These are phyloP conservation scores for Ascosphaera aggregata DNA, from an alignment of 2,329 filamentous ascomycete genomes.

Conservation along the genomic window DNA sequence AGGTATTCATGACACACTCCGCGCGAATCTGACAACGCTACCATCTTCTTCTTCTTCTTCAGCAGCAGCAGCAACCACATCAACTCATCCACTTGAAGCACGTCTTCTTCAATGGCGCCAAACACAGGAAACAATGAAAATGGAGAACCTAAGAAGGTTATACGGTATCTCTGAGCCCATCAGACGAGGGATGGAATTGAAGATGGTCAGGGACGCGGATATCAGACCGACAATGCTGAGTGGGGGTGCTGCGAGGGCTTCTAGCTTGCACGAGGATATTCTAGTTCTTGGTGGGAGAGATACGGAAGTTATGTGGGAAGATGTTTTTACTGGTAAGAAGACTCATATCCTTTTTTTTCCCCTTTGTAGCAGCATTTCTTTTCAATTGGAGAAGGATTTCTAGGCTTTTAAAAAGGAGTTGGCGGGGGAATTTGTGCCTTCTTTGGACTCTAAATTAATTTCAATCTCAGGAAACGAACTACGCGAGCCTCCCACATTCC, in stretches of 20 bases:
- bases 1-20: conserved; percentile 81
- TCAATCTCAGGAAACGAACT: conserved; percentile 48
- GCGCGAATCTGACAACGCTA: conserved; percentile 43
- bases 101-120: conserved; percentile 76
- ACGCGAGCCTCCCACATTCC: conserved; percentile 46
- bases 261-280: conserved; percentile 72
- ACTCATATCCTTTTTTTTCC: conserved; percentile 4
- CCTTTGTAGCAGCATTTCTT: no score
- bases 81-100: conserved; percentile 71
- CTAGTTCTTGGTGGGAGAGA: conserved; percentile 46
- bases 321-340: conserved; percentile 51
- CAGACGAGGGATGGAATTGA: conserved; percentile 81
- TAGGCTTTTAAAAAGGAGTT: no score
- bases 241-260: conserved; percentile 25
- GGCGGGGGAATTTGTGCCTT: no score
- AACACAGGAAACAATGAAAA: conserved; percentile 70
- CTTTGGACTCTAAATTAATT: no score
- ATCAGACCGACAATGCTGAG: conserved; percentile 54
- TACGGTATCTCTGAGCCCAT: conserved; percentile 89
- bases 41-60: conserved; percentile 15
- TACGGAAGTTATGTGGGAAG: conserved; percentile 67
- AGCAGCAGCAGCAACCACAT: conserved; percentile 26
- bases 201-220: conserved; percentile 56
- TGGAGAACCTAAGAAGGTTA: conserved; percentile 64
- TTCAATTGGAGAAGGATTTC: no score